Evolutionary conservation across 1,139 yeast species (phyloP).

Genomic region (Martiniozyma asiatica): DNA sequence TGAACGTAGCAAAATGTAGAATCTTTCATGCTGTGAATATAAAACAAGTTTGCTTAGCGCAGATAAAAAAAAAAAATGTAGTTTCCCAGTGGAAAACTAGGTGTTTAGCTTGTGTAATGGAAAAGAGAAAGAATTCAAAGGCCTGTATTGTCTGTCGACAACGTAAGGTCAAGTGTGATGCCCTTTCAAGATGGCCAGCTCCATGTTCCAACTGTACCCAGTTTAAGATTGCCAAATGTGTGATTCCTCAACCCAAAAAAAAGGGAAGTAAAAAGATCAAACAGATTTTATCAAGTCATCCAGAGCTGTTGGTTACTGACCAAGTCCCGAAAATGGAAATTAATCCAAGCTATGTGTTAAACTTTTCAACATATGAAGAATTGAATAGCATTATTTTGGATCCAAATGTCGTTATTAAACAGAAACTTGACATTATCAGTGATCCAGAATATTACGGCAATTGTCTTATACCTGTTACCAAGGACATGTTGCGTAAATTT

Average conservation of each 20-base stretch:
- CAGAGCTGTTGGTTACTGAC: slow-evolving; percentile 1
- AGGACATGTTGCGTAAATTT: slow-evolving; percentile 13
- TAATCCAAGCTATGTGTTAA: slow-evolving; percentile 8
- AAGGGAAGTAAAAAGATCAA: slow-evolving; percentile 15
- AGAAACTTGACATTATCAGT: slow-evolving; percentile 7
- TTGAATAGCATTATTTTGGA: slow-evolving; percentile 10
- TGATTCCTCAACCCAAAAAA: slow-evolving; percentile 28
- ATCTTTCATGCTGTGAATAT: too few species aligned
- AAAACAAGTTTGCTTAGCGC: too few species aligned
- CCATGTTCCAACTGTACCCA: slow-evolving; percentile 44
- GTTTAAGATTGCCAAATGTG: slow-evolving; percentile 39
- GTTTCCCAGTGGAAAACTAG: too few species aligned
- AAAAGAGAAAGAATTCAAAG: slow-evolving; percentile 22
- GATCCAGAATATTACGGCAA: slow-evolving; percentile 13
- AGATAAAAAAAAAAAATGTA: too few species aligned
- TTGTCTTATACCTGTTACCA: slow-evolving; percentile 10
- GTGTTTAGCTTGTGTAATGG: too few species aligned
- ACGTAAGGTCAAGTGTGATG: slow-evolving; percentile 42
- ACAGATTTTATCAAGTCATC: slow-evolving; percentile 10
- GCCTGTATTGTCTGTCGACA: slow-evolving; percentile 49
- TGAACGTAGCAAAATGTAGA: too few species aligned
- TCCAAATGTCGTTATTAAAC: slow-evolving; percentile 11
- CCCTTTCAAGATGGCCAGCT: slow-evolving; percentile 35
- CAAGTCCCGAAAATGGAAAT: neutral
- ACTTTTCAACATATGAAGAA: slow-evolving; percentile 14